A percentile compares a stretch with the other conserved stretches of the same genome.
These are phyloP conservation scores for Eimeria sp. DNA, from an alignment of 169 alveolate species.

Conservation along the genomic window DNA sequence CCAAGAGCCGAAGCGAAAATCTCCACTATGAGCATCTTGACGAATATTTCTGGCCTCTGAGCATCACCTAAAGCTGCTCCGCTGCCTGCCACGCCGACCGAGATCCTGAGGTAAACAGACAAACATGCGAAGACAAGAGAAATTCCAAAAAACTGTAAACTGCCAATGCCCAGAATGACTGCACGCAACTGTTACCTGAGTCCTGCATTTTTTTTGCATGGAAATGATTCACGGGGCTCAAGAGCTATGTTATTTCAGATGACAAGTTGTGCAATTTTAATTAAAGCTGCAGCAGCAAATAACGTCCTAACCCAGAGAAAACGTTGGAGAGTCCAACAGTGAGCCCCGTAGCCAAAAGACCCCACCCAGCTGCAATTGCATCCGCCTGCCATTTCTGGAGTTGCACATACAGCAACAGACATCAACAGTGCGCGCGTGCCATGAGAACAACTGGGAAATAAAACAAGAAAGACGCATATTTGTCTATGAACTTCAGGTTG, in stretches of 20 bases:
- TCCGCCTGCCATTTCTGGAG: constrained; percentile 87
- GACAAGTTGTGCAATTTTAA: background rate
- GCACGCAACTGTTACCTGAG: background rate
- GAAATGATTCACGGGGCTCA: background rate
- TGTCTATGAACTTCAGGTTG: background rate
- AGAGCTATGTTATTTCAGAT: background rate
- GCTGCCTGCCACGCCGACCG: constrained; percentile 99
- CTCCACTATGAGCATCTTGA: constrained; percentile 99
- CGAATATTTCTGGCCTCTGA: constrained; percentile 99
- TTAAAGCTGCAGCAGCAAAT: constrained; percentile 15
- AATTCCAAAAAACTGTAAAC: background rate
- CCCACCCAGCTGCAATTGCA: constrained; percentile 95
- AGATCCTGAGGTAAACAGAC: constrained; percentile 76
- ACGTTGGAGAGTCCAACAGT: constrained; percentile 99
- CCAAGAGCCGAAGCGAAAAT: constrained; percentile 99
- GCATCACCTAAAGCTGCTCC: constrained; percentile 99
- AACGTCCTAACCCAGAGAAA: constrained; percentile 96
- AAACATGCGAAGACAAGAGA: background rate
- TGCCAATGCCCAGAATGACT: background rate
- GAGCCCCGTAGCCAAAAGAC: constrained; percentile 98
- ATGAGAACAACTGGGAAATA: background rate
- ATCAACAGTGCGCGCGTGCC: background rate
- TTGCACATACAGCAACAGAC: background rate
- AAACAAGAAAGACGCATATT: background rate
- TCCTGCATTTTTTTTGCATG: background rate